Evolutionary conservation across 148 eudicot genomes (phyloP).

Genomic region (Persicaria tinctoria): DNA sequence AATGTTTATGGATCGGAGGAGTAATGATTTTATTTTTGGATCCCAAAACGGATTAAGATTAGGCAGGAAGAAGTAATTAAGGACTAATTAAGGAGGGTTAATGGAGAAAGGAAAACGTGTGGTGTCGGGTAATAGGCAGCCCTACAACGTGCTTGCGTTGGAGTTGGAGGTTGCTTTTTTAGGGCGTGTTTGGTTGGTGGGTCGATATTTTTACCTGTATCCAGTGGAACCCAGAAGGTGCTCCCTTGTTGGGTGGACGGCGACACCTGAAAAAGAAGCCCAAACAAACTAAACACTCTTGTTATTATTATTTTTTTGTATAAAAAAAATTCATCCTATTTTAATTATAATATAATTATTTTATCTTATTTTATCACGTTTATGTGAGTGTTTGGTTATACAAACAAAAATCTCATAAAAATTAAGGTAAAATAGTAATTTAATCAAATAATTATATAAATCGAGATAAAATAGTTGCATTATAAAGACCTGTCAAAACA

Average conservation of each 20-base stretch:
- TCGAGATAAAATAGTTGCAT: no score
- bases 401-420: no score
- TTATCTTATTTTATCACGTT: no score
- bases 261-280: slow-evolving; percentile 2
- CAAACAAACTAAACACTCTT: neutral
- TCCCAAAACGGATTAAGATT: neutral
- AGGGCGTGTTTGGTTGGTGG: slow-evolving; percentile 11
- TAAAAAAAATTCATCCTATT: no score
- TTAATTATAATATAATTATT: no score
- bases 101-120: neutral
- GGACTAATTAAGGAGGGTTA: neutral
- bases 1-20: no score
- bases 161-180: neutral
- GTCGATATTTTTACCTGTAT: neutral
- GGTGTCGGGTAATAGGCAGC: neutral
- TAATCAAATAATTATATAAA: no score
- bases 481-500: no score
- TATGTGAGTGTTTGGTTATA: no score
- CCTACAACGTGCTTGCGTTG: neutral
- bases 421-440: no score
- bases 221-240: neutral
- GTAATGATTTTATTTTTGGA: neutral
- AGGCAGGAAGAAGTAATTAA: neutral
- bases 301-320: neutral
- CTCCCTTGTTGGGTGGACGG: slow-evolving; percentile 9